phyloP scores from a whole-genome alignment of 2,329 filamentous ascomycete species.

The Verticillium longisporum region DNA sequence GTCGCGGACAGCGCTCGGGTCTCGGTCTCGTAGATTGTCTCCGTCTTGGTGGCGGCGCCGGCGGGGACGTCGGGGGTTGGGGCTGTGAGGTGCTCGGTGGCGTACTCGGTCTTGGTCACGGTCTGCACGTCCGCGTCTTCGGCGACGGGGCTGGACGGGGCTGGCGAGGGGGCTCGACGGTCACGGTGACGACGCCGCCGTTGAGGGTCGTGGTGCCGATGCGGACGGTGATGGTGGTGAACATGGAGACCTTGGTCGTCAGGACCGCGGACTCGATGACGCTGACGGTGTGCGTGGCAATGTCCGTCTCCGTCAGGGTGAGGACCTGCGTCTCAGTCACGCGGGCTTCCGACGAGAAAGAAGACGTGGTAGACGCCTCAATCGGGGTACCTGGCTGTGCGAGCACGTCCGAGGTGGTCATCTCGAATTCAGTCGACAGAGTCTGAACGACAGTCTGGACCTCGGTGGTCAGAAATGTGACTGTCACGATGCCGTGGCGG shows the following conservation, averaged over 20 bases:
- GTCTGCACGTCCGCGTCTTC: constrained; percentile 2
- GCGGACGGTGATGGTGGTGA: constrained; percentile 3
- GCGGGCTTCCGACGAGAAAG: neutral
- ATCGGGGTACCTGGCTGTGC: neutral
- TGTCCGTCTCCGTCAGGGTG: constrained; percentile 1
- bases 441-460: neutral
- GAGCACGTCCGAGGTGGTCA: neutral
- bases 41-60: neutral
- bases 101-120: neutral
- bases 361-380: neutral
- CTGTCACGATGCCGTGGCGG: neutral
- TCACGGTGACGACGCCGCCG: constrained; percentile 4
- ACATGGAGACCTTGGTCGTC: neutral
- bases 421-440: neutral
- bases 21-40: neutral
- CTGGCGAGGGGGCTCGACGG: constrained; percentile 1
- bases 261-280: neutral
- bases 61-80: neutral
- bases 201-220: constrained; percentile 4
- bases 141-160: neutral
- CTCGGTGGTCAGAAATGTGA: neutral
- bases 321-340: constrained; percentile 1
- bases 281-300: neutral
- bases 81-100: neutral
- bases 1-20: neutral